Evolutionary conservation across 768 basidiomycete species (phyloP).

Genomic region (Trametes punicea): DNA sequence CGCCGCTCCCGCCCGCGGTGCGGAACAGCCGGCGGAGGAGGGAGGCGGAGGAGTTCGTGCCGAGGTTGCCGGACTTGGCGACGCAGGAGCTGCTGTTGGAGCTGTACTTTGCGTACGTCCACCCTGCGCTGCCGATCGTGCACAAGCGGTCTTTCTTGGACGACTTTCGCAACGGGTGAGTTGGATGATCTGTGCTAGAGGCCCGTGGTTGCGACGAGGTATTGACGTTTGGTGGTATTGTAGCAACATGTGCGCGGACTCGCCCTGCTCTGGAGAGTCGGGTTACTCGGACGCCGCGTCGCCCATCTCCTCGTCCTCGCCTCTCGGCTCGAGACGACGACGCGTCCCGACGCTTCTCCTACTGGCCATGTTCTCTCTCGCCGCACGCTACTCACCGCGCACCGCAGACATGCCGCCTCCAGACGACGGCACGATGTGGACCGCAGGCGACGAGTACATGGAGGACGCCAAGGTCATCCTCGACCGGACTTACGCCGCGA

Average conservation of each 20-base stretch:
- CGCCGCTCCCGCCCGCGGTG: conserved; percentile 43
- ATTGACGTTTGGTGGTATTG: not conserved
- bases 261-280: conserved; percentile 31
- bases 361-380: conserved; percentile 80
- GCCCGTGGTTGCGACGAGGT: not conserved
- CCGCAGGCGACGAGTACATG: conserved; percentile 72
- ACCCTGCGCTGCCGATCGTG: conserved; percentile 73
- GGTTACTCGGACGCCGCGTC: conserved; percentile 24
- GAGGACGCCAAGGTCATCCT: conserved; percentile 63
- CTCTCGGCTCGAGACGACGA: conserved; percentile 40
- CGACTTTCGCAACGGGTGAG: conserved; percentile 43
- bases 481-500: conserved; percentile 65
- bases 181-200: not conserved
- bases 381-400: conserved; percentile 60
- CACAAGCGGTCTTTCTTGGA: conserved; percentile 70
- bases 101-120: conserved; percentile 80
- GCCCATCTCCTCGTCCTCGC: conserved; percentile 30
- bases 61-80: conserved; percentile 51
- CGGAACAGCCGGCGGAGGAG: conserved; percentile 23
- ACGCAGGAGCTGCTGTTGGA: conserved; percentile 69
- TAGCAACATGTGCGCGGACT: conserved; percentile 26
- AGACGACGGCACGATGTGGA: conserved; percentile 68
- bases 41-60: conserved; percentile 37
- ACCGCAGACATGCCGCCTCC: conserved; percentile 34
- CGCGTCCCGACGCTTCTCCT: conserved; percentile 64